Evolutionary conservation across 345 rosid genomes (phyloP).

Genomic region (Salix koriyanagi): DNA sequence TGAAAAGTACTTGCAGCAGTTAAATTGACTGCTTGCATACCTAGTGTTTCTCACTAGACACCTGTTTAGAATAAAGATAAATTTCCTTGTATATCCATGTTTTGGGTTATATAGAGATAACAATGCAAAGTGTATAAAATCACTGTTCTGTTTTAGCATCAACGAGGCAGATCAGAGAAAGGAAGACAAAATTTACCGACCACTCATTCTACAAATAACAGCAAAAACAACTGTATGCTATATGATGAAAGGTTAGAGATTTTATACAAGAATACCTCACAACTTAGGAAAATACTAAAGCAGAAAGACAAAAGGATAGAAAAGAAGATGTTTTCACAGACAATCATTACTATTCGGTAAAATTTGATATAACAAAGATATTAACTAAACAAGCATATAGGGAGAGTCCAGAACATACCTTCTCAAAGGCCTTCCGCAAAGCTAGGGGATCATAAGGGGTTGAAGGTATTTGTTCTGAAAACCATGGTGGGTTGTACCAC

Average conservation of each 20-base stretch:
- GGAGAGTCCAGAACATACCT: slow-evolving; percentile 37
- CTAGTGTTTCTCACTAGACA: not conserved
- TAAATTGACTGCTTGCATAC: not conserved
- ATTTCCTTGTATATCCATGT: not conserved
- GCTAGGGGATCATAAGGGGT: slow-evolving; percentile 51
- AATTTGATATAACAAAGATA: not conserved
- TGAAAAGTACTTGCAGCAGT: not conserved
- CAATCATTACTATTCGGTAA: not conserved
- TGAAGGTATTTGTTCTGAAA: slow-evolving; percentile 61
- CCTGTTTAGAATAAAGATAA: not conserved
- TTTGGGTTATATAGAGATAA: not conserved
- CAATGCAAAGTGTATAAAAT: not conserved
- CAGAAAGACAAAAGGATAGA: not conserved
- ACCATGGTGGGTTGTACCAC: slow-evolving; percentile 83
- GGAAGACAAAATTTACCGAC: not conserved
- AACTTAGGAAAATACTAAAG: not conserved
- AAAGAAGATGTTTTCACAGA: not conserved
- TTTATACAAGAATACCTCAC: not conserved
- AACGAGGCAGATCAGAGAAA: not conserved
- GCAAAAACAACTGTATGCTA: not conserved
- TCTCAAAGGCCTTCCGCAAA: slow-evolving; percentile 58
- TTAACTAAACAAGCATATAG: not conserved
- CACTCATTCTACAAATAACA: not conserved
- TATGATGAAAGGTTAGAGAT: not conserved
- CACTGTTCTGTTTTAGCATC: not conserved